A percentile compares a stretch with the other conserved stretches of the same genome.
These are phyloP conservation scores for Chrysanthemum seticuspe DNA, from an alignment of 129 eudicot species.

Conservation along the genomic window DNA sequence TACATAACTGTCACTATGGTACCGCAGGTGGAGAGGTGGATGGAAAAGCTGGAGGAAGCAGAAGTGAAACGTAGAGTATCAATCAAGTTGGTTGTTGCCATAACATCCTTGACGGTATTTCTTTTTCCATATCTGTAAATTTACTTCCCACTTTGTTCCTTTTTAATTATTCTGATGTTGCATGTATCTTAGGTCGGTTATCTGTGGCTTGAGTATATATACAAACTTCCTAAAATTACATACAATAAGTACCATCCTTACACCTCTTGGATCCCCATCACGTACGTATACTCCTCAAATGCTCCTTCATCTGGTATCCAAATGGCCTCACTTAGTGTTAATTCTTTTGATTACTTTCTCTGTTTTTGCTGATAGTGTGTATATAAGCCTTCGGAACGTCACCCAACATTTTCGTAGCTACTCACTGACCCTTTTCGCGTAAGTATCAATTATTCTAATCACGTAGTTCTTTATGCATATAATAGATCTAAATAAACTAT, in stretches of 20 bases:
- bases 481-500: background rate
- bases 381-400: conserved; percentile 71
- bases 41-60: conserved; percentile 88
- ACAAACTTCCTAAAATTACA: conserved; percentile 80
- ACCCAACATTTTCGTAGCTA: conserved; percentile 70
- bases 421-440: conserved; percentile 83
- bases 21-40: conserved; percentile 82
- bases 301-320: background rate
- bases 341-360: background rate
- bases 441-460: conserved; percentile 32
- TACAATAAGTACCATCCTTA: conserved; percentile 92
- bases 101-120: conserved; percentile 49
- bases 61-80: conserved; percentile 66
- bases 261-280: conserved; percentile 97
- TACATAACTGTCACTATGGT: background rate
- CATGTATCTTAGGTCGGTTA: conserved; percentile 63
- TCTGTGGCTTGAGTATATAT: conserved; percentile 73
- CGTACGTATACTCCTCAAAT: conserved; percentile 40
- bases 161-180: background rate
- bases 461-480: conserved; percentile 1
- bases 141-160: background rate
- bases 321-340: background rate
- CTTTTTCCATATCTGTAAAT: conserved; percentile 13
- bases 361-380: conserved; percentile 55
- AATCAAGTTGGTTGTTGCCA: conserved; percentile 49